phyloP scores from a whole-genome alignment of 192 early-diverging fungal genomes.

The Geranomyces variabilis region DNA sequence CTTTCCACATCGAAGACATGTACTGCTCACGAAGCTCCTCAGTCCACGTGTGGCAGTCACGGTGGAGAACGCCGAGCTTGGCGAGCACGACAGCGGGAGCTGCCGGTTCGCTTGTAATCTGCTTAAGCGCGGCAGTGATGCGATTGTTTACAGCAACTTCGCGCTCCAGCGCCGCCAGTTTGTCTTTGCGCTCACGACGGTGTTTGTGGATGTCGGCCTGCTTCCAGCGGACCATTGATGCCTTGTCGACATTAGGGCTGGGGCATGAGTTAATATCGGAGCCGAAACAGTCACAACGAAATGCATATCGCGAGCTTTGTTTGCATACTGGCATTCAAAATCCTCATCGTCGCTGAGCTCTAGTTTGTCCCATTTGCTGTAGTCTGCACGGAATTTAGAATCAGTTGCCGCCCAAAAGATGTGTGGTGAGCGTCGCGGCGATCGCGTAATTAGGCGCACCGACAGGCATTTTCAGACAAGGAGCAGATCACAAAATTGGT shows the following conservation, averaged over 20 bases:
- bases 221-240: constrained; percentile 83
- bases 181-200: constrained; percentile 75
- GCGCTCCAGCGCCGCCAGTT: constrained; percentile 49
- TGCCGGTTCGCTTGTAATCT: background rate
- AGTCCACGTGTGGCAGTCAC: constrained; percentile 14
- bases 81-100: background rate
- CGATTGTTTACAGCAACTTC: constrained; percentile 35
- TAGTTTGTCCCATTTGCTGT: constrained; percentile 95
- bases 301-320: too few relatives aligned
- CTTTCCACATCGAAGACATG: constrained; percentile 15
- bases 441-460: too few relatives aligned
- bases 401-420: too few relatives aligned
- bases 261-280: background rate
- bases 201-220: constrained; percentile 87
- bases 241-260: constrained; percentile 90
- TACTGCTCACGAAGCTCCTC: constrained; percentile 24
- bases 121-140: constrained; percentile 32
- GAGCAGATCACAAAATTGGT: too few relatives aligned
- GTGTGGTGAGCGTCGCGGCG: too few relatives aligned
- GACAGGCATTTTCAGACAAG: too few relatives aligned
- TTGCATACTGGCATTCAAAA: constrained; percentile 72
- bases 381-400: constrained; percentile 53
- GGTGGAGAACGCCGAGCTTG: background rate
- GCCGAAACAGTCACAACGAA: too few relatives aligned
- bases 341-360: constrained; percentile 97